Conservation (phyloP, 2,329 filamentous ascomycete genomes). For the Colletotrichum sp. region DNA sequence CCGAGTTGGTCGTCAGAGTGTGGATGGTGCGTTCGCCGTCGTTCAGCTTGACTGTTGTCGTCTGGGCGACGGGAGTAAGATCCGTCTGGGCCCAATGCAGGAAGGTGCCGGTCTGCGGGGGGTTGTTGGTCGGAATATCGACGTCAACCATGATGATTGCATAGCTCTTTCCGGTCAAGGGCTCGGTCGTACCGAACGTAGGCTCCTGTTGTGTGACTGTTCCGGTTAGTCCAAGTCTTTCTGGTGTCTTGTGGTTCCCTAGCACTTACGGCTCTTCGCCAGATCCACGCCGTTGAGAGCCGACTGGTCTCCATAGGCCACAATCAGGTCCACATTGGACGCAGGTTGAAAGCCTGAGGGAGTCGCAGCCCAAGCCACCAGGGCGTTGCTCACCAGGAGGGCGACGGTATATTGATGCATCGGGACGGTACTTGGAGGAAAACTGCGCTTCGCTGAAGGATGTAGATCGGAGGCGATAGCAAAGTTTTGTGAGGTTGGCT, state of each 20-base stretch:
- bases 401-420: background rate
- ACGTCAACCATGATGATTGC: constrained; percentile 46
- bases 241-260: rapidly evolving
- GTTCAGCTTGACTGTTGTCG: background rate
- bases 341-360: constrained; percentile 45
- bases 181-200: constrained; percentile 10
- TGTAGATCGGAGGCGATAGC: background rate
- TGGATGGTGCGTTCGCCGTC: background rate
- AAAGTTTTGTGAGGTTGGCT: background rate
- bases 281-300: constrained; percentile 42
- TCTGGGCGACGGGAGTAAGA: constrained; percentile 21
- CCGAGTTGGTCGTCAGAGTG: constrained; percentile 1
- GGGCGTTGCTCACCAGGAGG: background rate
- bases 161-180: constrained; percentile 31
- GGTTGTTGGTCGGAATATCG: constrained; percentile 42
- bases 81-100: constrained; percentile 52
- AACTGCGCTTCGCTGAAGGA: background rate
- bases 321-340: constrained; percentile 39
- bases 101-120: constrained; percentile 43
- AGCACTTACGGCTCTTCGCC: constrained; percentile 36
- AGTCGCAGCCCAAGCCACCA: constrained; percentile 38
- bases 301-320: constrained; percentile 38
- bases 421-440: background rate
- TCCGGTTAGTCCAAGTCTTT: background rate
- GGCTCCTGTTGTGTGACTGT: constrained; percentile 3